phyloP scores from a whole-genome alignment of 331 rosid genomes.

The Arachis monticola region DNA sequence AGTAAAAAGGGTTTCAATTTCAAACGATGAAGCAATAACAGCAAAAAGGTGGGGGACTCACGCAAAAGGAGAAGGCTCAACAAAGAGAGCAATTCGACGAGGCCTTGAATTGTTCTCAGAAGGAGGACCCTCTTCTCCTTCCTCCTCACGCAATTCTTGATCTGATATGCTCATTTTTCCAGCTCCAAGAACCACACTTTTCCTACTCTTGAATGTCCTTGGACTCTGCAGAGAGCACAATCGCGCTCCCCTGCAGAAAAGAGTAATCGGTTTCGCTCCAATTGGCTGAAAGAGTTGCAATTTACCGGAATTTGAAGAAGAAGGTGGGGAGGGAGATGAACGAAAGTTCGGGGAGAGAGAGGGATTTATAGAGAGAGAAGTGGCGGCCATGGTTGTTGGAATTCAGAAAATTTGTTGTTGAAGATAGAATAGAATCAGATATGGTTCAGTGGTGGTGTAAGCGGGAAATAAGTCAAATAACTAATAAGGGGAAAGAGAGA shows the following conservation, averaged over 20 bases:
- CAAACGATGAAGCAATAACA: background rate
- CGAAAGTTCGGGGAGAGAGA: constrained; percentile 54
- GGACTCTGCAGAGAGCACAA: constrained; percentile 40
- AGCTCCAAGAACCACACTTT: constrained; percentile 50
- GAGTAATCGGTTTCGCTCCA: constrained; percentile 50
- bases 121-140: constrained; percentile 56
- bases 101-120: constrained; percentile 66
- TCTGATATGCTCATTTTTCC: constrained; percentile 60
- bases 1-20: background rate
- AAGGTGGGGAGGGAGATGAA: constrained; percentile 39
- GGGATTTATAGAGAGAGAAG: constrained; percentile 66
- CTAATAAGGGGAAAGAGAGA: background rate
- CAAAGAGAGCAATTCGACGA: constrained; percentile 95
- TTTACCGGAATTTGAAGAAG: constrained; percentile 30
- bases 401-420: background rate
- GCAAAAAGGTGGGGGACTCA: constrained; percentile 46
- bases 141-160: constrained; percentile 49
- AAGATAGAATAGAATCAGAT: constrained; percentile 19
- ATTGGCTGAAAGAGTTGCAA: constrained; percentile 41
- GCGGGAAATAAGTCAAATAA: too few relatives aligned
- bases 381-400: constrained; percentile 39
- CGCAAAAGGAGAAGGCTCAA: constrained; percentile 99
- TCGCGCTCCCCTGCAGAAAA: constrained; percentile 37
- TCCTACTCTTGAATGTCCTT: constrained; percentile 29
- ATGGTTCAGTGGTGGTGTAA: background rate